Evolutionary conservation across 805 yeast genomes (phyloP).

Genomic region (Teunomyces barrocoloradensis): DNA sequence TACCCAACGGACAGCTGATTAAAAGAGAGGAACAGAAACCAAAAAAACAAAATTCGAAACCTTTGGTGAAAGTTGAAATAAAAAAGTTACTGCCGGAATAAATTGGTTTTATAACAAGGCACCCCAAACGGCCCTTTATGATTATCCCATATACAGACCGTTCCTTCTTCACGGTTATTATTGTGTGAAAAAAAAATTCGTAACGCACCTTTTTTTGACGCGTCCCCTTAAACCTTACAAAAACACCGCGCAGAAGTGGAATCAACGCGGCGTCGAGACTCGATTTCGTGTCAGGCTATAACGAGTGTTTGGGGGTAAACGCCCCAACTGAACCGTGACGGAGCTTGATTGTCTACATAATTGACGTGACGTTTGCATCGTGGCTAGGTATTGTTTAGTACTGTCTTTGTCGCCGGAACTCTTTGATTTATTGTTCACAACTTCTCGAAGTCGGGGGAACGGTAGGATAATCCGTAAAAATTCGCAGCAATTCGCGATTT

Average conservation of each 20-base stretch:
- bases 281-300: background rate
- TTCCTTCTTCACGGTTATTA: constrained; percentile 3
- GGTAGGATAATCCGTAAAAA: background rate
- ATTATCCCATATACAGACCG: constrained; percentile 3
- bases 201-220: constrained; percentile 2
- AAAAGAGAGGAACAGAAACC: constrained; percentile 2
- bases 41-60: background rate
- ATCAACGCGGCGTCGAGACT: constrained; percentile 1
- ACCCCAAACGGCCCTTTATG: constrained; percentile 2
- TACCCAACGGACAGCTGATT: background rate
- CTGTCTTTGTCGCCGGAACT: background rate
- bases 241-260: constrained; percentile 1
- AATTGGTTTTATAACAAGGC: constrained; percentile 8
- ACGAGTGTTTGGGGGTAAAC: background rate
- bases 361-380: background rate
- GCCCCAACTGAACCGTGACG: background rate
- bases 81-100: constrained; percentile 1
- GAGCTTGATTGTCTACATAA: background rate
- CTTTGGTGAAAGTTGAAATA: constrained; percentile 1
- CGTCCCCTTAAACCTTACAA: constrained; percentile 2
- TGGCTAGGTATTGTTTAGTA: background rate
- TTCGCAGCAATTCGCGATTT: constrained; percentile 4
- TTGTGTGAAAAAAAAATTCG: constrained; percentile 3
- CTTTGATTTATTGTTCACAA: background rate
- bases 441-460: background rate